Conservation (phyloP, 2,329 filamentous ascomycete genomes). For the Talaromyces verruculosus region DNA sequence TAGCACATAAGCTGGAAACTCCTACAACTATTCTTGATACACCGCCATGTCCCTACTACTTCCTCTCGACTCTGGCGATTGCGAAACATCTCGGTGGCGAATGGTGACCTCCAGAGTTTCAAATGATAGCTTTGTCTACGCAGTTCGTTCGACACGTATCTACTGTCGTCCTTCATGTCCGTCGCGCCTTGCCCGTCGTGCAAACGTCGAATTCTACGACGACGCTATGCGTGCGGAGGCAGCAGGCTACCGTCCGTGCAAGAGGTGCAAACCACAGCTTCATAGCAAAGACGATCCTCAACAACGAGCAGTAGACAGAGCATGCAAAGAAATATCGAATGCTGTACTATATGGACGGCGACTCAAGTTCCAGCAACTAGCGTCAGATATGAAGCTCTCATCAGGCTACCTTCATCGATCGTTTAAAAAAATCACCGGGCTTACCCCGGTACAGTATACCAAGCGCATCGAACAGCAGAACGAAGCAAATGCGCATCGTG, state of each 20-base stretch:
- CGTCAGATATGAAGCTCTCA: slow-evolving; percentile 50
- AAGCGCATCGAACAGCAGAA: not conserved
- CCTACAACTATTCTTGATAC: not conserved
- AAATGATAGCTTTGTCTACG: slow-evolving; percentile 55
- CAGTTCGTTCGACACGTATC: slow-evolving; percentile 56
- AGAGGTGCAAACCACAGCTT: slow-evolving; percentile 54
- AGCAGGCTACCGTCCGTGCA: slow-evolving; percentile 56
- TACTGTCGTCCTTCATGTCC: slow-evolving; percentile 59
- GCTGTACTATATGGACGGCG: slow-evolving; percentile 28
- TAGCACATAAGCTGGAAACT: not conserved
- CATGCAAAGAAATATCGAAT: slow-evolving; percentile 28
- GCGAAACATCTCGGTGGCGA: slow-evolving; percentile 39
- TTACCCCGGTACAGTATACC: slow-evolving; percentile 50
- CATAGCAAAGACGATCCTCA: not conserved
- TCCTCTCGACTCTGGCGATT: not conserved
- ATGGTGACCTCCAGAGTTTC: slow-evolving; percentile 29
- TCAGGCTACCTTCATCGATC: slow-evolving; percentile 56
- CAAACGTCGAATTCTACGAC: slow-evolving; percentile 56
- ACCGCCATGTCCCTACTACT: not conserved
- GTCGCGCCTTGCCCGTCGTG: slow-evolving; percentile 58
- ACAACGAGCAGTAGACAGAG: slow-evolving; percentile 25
- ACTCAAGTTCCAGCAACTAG: slow-evolving; percentile 48
- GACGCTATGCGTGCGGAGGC: slow-evolving; percentile 48
- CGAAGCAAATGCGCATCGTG: not conserved
- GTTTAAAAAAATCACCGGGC: slow-evolving; percentile 53